phyloP scores from a whole-genome alignment of 2,329 filamentous ascomycete genomes.

The Thermoascus crustaceus region DNA sequence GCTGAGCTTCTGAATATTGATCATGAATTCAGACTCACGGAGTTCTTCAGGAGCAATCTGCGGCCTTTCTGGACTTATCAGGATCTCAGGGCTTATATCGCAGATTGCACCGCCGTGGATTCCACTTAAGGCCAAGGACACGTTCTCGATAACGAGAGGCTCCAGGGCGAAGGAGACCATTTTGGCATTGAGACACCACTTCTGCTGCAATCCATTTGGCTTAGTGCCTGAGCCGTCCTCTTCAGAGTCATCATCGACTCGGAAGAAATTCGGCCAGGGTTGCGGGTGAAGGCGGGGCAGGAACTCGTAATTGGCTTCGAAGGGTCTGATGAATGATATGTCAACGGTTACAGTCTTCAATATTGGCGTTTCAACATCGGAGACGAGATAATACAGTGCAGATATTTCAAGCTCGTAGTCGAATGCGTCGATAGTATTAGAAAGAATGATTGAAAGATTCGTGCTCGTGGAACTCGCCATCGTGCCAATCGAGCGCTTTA shows the following conservation, averaged over 20 bases:
- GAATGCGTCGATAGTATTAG: slow-evolving; percentile 45
- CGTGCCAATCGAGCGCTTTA: slow-evolving; percentile 26
- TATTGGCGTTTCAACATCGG: slow-evolving; percentile 73
- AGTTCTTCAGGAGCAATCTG: slow-evolving; percentile 59
- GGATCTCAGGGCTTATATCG: slow-evolving; percentile 29
- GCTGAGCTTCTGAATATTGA: slow-evolving; percentile 65
- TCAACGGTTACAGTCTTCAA: slow-evolving; percentile 62
- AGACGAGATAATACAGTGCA: slow-evolving; percentile 67
- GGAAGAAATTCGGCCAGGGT: slow-evolving; percentile 83
- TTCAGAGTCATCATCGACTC: slow-evolving; percentile 41
- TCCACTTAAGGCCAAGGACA: slow-evolving; percentile 55
- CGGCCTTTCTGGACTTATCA: slow-evolving; percentile 20
- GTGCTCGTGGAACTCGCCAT: slow-evolving; percentile 25
- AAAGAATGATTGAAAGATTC: slow-evolving; percentile 39
- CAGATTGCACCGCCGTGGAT: slow-evolving; percentile 57
- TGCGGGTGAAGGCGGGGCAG: slow-evolving; percentile 67
- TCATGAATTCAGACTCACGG: slow-evolving; percentile 62
- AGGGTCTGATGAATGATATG: slow-evolving; percentile 69
- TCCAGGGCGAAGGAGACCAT: slow-evolving; percentile 68
- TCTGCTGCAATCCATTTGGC: slow-evolving; percentile 62
- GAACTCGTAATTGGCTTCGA: slow-evolving; percentile 87
- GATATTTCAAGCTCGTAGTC: slow-evolving; percentile 63
- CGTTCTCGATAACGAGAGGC: slow-evolving; percentile 52
- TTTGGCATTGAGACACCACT: slow-evolving; percentile 67
- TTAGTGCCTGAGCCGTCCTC: slow-evolving; percentile 19